phyloP scores from a whole-genome alignment of 2,329 filamentous ascomycete genomes.

The Ophiognomonia clavigignenti-juglandacearum region DNA sequence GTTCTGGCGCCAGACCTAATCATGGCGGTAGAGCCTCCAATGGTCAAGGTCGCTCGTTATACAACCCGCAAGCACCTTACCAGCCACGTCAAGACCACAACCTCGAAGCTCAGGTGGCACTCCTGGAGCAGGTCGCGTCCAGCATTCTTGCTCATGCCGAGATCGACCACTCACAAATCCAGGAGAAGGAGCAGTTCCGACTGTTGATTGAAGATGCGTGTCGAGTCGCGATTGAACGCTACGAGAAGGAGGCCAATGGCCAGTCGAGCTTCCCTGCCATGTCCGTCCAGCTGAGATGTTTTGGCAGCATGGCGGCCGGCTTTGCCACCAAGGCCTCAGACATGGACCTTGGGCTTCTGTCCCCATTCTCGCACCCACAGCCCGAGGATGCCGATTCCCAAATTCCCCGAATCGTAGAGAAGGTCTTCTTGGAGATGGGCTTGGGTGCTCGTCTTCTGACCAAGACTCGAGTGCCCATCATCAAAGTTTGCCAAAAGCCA shows the following conservation, averaged over 20 bases:
- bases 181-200: conserved; percentile 68
- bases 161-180: conserved; percentile 59
- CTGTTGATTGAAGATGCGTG: conserved; percentile 60
- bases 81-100: conserved; percentile 39
- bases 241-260: conserved; percentile 41
- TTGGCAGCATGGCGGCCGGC: conserved; percentile 77
- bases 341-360: conserved; percentile 80
- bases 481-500: conserved; percentile 77
- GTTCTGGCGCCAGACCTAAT: conserved; percentile 12
- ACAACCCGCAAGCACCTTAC: conserved; percentile 27
- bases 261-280: conserved; percentile 42
- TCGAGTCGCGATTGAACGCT: conserved; percentile 48
- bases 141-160: conserved; percentile 52
- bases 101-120: conserved; percentile 39
- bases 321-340: conserved; percentile 87
- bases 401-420: conserved; percentile 72
- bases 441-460: conserved; percentile 74
- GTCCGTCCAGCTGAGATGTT: conserved; percentile 67
- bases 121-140: conserved; percentile 45
- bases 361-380: conserved; percentile 51
- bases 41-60: conserved; percentile 5
- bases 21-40: conserved; percentile 6
- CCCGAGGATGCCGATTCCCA: conserved; percentile 51
- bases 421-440: conserved; percentile 64
- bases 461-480: conserved; percentile 77